phyloP scores from a whole-genome alignment of 169 alveolate species.

The Babesia ovis region DNA sequence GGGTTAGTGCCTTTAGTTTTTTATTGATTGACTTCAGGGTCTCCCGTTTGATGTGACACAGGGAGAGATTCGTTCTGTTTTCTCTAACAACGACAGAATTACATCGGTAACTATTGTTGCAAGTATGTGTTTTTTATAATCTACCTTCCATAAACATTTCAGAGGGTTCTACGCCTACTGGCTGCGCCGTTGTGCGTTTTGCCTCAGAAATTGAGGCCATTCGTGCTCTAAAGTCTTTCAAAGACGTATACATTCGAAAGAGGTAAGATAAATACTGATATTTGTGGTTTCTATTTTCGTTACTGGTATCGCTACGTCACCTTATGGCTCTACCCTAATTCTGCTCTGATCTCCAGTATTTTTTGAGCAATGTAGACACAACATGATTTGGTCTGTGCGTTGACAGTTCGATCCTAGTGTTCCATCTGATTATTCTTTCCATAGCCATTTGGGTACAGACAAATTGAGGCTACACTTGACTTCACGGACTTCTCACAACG shows the following conservation, averaged over 20 bases:
- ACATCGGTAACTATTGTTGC: constrained; percentile 30
- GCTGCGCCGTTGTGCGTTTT: constrained; percentile 58
- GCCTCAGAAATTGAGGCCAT: constrained; percentile 47
- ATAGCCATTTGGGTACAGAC: constrained; percentile 18
- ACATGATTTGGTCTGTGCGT: too few species aligned
- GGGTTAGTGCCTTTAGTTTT: constrained; percentile 7
- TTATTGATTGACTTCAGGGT: constrained; percentile 29
- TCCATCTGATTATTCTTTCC: too few species aligned
- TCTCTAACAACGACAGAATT: constrained; percentile 5
- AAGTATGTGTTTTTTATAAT: constrained; percentile 9
- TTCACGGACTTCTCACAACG: constrained; percentile 49
- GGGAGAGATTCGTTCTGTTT: constrained; percentile 14
- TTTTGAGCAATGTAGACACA: not conserved
- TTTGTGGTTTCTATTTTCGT: not conserved
- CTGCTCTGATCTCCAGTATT: too few species aligned
- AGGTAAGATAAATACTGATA: constrained; percentile 13
- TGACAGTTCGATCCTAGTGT: too few species aligned
- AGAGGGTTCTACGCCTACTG: constrained; percentile 42
- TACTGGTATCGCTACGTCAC: not conserved
- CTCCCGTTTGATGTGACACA: constrained; percentile 58
- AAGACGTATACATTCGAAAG: constrained; percentile 33
- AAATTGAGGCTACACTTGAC: constrained; percentile 42
- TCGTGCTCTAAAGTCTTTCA: constrained; percentile 38
- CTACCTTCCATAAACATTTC: not conserved
- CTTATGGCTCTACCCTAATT: too few species aligned